Evolutionary conservation across 805 yeast genomes (phyloP).

Genomic region (Ogataea pilisensis): DNA sequence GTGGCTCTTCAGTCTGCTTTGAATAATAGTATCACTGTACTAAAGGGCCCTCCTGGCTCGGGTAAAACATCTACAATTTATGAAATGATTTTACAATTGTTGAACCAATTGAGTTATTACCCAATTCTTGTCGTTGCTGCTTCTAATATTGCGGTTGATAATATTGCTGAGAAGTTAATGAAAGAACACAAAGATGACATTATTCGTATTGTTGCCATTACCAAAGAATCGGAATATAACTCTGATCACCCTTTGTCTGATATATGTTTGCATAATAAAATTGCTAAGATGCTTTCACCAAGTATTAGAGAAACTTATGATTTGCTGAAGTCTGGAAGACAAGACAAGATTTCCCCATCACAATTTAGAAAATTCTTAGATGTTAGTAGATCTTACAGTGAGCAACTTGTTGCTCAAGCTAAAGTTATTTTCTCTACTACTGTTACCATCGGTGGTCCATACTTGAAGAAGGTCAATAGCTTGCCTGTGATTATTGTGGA

Average conservation of each 20-base stretch:
- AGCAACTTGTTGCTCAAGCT: slow-evolving; percentile 55
- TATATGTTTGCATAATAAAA: slow-evolving; percentile 62
- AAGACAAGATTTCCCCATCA: slow-evolving; percentile 36
- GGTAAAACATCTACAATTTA: slow-evolving; percentile 82
- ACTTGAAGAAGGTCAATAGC: slow-evolving; percentile 46
- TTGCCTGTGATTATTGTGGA: slow-evolving; percentile 70
- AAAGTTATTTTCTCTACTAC: slow-evolving; percentile 70
- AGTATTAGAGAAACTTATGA: slow-evolving; percentile 39
- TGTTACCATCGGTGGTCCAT: slow-evolving; percentile 67
- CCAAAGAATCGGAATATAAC: slow-evolving; percentile 59
- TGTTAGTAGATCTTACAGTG: slow-evolving; percentile 40
- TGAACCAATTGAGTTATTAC: slow-evolving; percentile 52
- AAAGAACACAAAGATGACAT: slow-evolving; percentile 46
- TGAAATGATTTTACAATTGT: slow-evolving; percentile 73
- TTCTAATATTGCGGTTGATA: slow-evolving; percentile 71
- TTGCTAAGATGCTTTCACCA: slow-evolving; percentile 45
- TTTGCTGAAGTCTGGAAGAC: slow-evolving; percentile 41
- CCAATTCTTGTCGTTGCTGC: slow-evolving; percentile 75
- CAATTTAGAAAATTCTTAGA: slow-evolving; percentile 48
- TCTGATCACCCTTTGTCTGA: slow-evolving; percentile 50
- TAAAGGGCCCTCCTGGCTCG: slow-evolving; percentile 81
- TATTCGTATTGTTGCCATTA: slow-evolving; percentile 53
- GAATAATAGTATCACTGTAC: slow-evolving; percentile 50
- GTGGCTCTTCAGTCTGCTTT: slow-evolving; percentile 69
- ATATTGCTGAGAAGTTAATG: slow-evolving; percentile 66